Conservation (phyloP, 2,329 filamentous ascomycete species). For the Alternaria hordeiaustralica region DNA sequence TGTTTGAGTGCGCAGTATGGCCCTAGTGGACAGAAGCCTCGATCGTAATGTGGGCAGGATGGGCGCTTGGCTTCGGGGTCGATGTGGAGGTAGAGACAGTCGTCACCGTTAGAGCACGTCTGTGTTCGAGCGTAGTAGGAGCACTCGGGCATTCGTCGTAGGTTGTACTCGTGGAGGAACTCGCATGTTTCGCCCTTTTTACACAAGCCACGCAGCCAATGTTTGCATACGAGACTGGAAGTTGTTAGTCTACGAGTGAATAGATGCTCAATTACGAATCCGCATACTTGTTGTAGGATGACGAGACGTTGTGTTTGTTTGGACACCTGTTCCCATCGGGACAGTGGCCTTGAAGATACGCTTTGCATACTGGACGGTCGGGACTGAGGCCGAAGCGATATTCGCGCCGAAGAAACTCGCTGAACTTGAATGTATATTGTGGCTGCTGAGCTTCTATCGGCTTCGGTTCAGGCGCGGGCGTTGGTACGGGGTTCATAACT, state of each 20-base stretch:
- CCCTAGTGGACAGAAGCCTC: constrained; percentile 91
- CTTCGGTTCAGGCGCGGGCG: constrained; percentile 31
- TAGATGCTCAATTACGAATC: background rate
- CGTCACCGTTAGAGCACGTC: constrained; percentile 95
- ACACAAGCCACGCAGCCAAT: constrained; percentile 95
- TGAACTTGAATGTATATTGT: constrained; percentile 79
- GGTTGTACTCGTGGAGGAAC: constrained; percentile 98
- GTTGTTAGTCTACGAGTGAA: constrained; percentile 11
- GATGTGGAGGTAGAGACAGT: constrained; percentile 92
- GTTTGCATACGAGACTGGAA: constrained; percentile 85
- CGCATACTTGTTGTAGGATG: constrained; percentile 69
- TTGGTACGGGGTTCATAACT: constrained; percentile 31
- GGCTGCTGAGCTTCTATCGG: constrained; percentile 35
- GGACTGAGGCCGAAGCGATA: constrained; percentile 84
- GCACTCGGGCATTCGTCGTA: constrained; percentile 97
- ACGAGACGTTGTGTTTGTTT: constrained; percentile 73
- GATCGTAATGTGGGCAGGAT: constrained; percentile 80
- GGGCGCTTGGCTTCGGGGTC: constrained; percentile 74
- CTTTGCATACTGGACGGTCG: constrained; percentile 75
- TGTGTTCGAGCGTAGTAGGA: constrained; percentile 94
- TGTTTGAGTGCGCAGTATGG: constrained; percentile 89
- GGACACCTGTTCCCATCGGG: constrained; percentile 83
- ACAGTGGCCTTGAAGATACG: constrained; percentile 85
- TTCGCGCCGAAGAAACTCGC: constrained; percentile 80
- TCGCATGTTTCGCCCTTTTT: constrained; percentile 98